Evolutionary conservation across 352 stramenopile genomes (phyloP).

Genomic region (Globisporangium okanoganense): DNA sequence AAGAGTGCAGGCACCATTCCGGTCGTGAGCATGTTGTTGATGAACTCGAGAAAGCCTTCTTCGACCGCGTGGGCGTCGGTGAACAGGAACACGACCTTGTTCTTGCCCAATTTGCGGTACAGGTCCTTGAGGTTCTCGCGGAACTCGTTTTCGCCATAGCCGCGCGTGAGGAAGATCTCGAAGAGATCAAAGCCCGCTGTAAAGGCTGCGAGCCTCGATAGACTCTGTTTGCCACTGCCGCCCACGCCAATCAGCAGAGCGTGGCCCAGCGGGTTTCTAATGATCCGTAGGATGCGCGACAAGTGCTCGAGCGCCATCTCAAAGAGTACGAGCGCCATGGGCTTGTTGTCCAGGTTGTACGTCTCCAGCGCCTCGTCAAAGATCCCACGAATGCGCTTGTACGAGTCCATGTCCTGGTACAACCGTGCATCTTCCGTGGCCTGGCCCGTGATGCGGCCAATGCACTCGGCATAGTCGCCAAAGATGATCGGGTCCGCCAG

Average conservation of each 20-base stretch:
- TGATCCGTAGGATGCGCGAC: conserved; percentile 91
- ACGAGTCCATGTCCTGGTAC: conserved; percentile 93
- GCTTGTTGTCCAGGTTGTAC: conserved; percentile 94
- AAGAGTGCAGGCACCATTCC: conserved; percentile 93
- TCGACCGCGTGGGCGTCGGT: conserved; percentile 95
- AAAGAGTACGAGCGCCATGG: conserved; percentile 95
- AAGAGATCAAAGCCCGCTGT: conserved; percentile 93
- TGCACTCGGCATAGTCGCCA: conserved; percentile 90
- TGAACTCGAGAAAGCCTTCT: conserved; percentile 95
- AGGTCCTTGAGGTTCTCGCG: conserved; percentile 93
- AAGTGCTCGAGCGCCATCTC: conserved; percentile 95
- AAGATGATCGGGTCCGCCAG: conserved; percentile 88
- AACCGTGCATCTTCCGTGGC: conserved; percentile 80
- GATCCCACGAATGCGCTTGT: conserved; percentile 86
- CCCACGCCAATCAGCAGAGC: conserved; percentile 93
- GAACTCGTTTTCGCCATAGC: conserved; percentile 93
- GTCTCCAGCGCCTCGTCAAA: conserved; percentile 93
- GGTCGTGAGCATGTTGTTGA: conserved; percentile 97
- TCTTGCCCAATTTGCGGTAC: conserved; percentile 86
- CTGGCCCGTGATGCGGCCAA: conserved; percentile 62
- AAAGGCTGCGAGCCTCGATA: conserved; percentile 91
- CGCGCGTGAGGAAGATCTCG: conserved; percentile 91
- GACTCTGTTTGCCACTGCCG: conserved; percentile 92
- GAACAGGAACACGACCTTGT: conserved; percentile 93
- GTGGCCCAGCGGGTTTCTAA: conserved; percentile 90